Base-by-base conservation (phyloP, 805 yeast species). In the Citeromyces matritensis region DNA sequence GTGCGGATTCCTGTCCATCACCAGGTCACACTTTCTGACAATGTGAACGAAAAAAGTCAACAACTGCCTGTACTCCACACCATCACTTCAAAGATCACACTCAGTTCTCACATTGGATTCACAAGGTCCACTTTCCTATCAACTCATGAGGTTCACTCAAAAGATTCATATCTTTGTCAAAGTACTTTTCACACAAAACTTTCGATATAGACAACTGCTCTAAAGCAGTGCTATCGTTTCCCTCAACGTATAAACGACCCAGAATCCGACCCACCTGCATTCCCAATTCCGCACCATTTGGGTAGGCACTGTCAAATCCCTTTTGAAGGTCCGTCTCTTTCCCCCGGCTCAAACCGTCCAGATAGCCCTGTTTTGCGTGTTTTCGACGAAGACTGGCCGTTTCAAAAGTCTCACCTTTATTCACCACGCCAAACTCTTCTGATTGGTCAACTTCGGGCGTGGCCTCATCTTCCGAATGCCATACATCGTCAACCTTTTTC, bases 221-320 rank as follows among this genome's bases (percentile, higher is more conserved):
- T 15, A 60, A 47, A 2, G 77, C 79, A 25, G 38, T 36, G 3
- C 23, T 9, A 7, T 15, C n/a, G 3, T 26, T 13, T 11, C 17
- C 9, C 17, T 6, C 17, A 5, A 19, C 10, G 13, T 26, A 36
- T 13, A 73, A 47, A 2, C 37, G 38, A 7, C 86, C 82, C 9
- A 85, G 38, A 0, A 85, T 55, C 29, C 51, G 48, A 0, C 97
- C 97, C 0, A 73, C 75, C 10, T 55, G 40, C 1, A 66, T 53
- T 0, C 94, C 96, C 2, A 85, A 37, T 2, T 44, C 45, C 0
- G 91, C 83, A 1, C 97, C 97, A 2, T 55, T 43, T 0, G 82
- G 83, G 41, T 73, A 86, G 0, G 88, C 88, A 2, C 57, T 62
- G 47, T 86, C 93, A 45, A 88, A 86, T 0, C 95, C 95, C 9